Evolutionary conservation across 768 basidiomycete genomes (phyloP), one percentile per base, ranked within the genome.

Genomic region (Russula compacta): DNA sequence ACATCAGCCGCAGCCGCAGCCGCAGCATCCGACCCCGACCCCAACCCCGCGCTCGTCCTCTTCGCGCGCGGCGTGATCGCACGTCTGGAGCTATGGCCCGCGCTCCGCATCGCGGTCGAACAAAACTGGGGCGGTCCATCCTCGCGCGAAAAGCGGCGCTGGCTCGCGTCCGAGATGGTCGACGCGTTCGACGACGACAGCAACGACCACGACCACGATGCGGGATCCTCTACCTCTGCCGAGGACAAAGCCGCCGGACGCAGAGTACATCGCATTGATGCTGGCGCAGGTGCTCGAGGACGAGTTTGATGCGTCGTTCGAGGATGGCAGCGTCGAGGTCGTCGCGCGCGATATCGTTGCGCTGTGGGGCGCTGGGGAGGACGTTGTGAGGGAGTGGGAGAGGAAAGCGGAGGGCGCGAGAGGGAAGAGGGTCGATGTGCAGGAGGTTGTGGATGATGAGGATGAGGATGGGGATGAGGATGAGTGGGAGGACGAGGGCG

Each of bases 41-140:
- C 81, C 4, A 72, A 81, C 19, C 72, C 78, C 0, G 68, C 77
- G 6, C 78, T 83, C 11, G 69, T 91, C 46, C 80, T 91, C 59
- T 95, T 97, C 67, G 94, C 95, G 12, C 84, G 92, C 21, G 92
- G 92, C 2, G 83, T 89, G 4, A 80, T 95, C 60, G 85, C 93
- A 29, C 81, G 93, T 56, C 80, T 98, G 52, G 79, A 80, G 12
- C 75, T 86, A 58, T 98, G 95, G 95, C 82, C 89, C 48, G 90
- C 86, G 3, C 81, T 98, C 32, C 85, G 87, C 44, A 76, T 95
- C 68, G 95, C 94, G 38, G 84, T 98, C 40, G 83, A 87, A 64
- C 83, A 93, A 67, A 74, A 77, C 64, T 95, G 93, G 93, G 95
- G 94, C 32, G 93, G 93, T 3, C 81, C 87, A 19, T 82, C 83